These are phyloP conservation scores for Saccharomycopsis amapae DNA, from an alignment of 805 yeast genomes.

Conservation along the genomic window DNA sequence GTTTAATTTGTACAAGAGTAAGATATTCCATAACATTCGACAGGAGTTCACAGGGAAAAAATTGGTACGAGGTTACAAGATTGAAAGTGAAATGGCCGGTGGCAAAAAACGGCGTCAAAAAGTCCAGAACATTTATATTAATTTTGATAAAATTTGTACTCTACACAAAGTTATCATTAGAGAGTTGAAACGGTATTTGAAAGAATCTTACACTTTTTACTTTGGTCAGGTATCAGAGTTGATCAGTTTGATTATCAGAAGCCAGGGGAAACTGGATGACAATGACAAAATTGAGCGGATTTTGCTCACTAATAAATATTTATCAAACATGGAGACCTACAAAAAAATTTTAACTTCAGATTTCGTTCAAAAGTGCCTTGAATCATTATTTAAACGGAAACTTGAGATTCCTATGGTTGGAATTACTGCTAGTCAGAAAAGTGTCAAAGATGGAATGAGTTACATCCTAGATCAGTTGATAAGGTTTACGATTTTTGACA, in stretches of 20 bases:
- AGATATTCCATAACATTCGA: conserved; percentile 8
- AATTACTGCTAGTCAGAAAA: too few species aligned
- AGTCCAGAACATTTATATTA: background rate
- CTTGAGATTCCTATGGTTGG: too few species aligned
- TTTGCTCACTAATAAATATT: too few species aligned
- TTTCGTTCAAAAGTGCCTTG: too few species aligned
- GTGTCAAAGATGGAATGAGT: too few species aligned
- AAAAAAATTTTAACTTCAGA: too few species aligned
- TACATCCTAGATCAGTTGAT: too few species aligned
- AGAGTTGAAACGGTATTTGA: background rate
- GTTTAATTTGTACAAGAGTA: conserved; percentile 1
- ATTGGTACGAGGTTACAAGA: conserved; percentile 14
- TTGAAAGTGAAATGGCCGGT: background rate
- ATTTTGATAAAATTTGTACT: background rate
- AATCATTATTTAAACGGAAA: too few species aligned
- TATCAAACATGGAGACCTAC: too few species aligned
- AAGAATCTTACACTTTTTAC: background rate
- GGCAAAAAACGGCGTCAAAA: conserved; percentile 13
- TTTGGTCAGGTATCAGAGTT: background rate
- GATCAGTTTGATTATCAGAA: too few species aligned
- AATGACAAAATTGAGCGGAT: too few species aligned
- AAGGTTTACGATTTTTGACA: background rate
- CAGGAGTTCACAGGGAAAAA: conserved; percentile 4
- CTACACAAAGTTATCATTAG: background rate
- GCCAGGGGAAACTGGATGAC: too few species aligned